Evolutionary conservation across 2,329 filamentous ascomycete species (phyloP).

Genomic region (Alternaria consortialis): DNA sequence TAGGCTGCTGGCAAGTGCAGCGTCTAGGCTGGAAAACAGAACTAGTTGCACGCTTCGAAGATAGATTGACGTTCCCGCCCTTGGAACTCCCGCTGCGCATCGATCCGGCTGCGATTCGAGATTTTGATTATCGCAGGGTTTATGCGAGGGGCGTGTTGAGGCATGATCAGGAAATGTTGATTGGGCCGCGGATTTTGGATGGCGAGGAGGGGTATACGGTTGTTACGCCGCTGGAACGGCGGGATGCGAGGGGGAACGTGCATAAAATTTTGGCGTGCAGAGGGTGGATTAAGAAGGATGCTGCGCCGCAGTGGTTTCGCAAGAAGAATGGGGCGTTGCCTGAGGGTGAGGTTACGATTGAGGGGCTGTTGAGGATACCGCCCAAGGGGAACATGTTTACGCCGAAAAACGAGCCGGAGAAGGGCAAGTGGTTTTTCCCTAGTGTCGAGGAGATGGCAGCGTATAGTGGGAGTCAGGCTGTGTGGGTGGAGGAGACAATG

Average conservation of each 20-base stretch:
- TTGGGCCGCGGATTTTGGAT: conserved; percentile 88
- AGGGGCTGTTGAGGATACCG: conserved; percentile 85
- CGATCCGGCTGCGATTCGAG: conserved; percentile 80
- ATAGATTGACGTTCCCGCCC: conserved; percentile 85
- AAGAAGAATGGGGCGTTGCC: conserved; percentile 68
- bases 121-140: conserved; percentile 93
- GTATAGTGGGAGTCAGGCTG: conserved; percentile 80
- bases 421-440: conserved; percentile 91
- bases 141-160: conserved; percentile 75
- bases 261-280: conserved; percentile 83
- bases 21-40: conserved; percentile 94
- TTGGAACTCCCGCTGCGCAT: conserved; percentile 85
- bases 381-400: conserved; percentile 99
- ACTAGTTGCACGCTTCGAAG: conserved; percentile 88
- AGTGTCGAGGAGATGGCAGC: conserved; percentile 92
- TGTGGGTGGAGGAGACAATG: conserved; percentile 98
- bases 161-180: conserved; percentile 95
- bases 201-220: conserved; percentile 92
- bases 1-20: conserved; percentile 96
- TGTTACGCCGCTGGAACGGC: conserved; percentile 85
- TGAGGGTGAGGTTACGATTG: conserved; percentile 75
- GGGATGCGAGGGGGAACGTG: conserved; percentile 56
- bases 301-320: conserved; percentile 70
- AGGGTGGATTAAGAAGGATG: conserved; percentile 88
- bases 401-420: conserved; percentile 84